Evolutionary conservation across 1,284 basidiomycete genomes (phyloP), one percentile per base, ranked within the genome.

Genomic region (Ustilago trichophora): DNA sequence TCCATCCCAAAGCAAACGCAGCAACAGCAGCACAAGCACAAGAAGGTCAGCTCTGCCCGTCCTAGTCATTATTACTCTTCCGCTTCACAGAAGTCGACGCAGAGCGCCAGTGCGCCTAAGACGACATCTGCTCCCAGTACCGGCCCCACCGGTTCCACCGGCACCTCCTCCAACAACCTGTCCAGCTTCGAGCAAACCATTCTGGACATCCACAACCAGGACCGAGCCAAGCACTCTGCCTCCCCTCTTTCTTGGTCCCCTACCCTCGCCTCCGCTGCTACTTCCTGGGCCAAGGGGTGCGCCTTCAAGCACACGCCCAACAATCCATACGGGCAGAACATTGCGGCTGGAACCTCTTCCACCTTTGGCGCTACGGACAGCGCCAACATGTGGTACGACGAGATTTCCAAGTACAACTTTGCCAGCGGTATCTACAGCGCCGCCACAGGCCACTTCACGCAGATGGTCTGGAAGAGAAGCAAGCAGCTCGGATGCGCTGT

Each of bases 311-410:
- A 74, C 48, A 68, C 64, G 0, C 60, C 66, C 41, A 65, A 67
- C 57, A 64, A 64, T 18, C 56, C 55, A 4, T 67, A 72, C 43
- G 72, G 72, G 18, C 64, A 74, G 26, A 74, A 74, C 58, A 54
- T 70, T 27, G 59, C 62, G 11, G 55, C 65, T 1, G 55, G 58
- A 18, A 66, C 59, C 1, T 51, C 34, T 2, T 11, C 38, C 24
- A 21, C n/a, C 11, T 58, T 58, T 16, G 58, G 62, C 24, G 62
- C 55, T 22, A 51, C 38, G 12, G 44, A 59, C 11, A 24, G 54
- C n/a, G 29, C 36, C 27, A 45, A 41, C n/a, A 33, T 56, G 43
- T 74, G 72, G 72, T 72, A 71, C 54, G 46, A 60, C 36, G 72
- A 74, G 24, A 27, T 41, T 16, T 18, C 29, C n/a, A 33, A 42